Evolutionary conservation across 2,329 filamentous ascomycete genomes (phyloP), one percentile per base, ranked within the genome.

Genomic region (Sphaerulina musiva): DNA sequence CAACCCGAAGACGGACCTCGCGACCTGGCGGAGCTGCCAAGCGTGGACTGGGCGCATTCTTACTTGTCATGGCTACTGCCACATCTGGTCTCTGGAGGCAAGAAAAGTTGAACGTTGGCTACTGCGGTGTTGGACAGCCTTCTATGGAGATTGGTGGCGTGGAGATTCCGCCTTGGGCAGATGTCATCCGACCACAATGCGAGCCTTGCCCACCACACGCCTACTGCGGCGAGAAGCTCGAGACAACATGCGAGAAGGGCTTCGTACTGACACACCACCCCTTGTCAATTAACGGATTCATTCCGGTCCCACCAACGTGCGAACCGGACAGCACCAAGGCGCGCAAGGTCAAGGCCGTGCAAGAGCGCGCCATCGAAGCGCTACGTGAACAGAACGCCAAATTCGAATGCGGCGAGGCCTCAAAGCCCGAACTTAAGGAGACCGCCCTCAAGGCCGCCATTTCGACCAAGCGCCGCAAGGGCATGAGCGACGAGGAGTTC

Each of bases 41-140:
- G 32, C 80, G 80, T 55, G 82, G 82, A 0, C 85, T 89, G 12
- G 76, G 92, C 2, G 82, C 83, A 69, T 81, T 96, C 2, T 69
- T 92, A 2, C 68, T 87, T 17, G 84, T 86, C 0, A 72, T 93
- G 8, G 70, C 93, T 6, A 80, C 80, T 32, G 83, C 85, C 0
- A 89, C 95, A 59, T 86, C 79, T 31, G 81, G 81, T 7, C 93
- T 91, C 81, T 98, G 91, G 75, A 80, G 92, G 46, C 89, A 95
- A 68, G 93, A 98, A 72, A 97, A 97, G 77, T 76, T 95, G n/a
- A 86, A 89, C 12, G 89, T 97, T 17, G 93, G 95, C 34, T 98
- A 95, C 68, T 98, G 93, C 68, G 90, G 91, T 10, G 80, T 95
- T 50, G 93, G 76, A 3, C 58, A 87, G 23, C 81, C 84, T 50